A percentile compares a stretch with the other conserved stretches of the same genome.
These are phyloP conservation scores for Mitragyna speciosa DNA, from an alignment of 257 asterid genomes.

Conservation along the genomic window DNA sequence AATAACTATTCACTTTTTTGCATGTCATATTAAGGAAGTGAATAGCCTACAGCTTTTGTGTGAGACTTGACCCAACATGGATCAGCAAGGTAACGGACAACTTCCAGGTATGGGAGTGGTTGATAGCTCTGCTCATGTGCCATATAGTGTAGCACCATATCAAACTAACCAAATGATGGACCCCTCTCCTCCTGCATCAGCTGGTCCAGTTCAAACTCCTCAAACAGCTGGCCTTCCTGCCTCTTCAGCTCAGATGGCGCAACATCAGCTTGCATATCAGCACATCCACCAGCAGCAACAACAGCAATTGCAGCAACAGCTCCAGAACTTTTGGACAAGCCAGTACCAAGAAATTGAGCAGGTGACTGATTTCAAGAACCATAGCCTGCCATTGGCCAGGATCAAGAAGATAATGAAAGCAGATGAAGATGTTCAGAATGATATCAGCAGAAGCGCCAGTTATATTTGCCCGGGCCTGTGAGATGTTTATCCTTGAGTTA, in stretches of 20 bases:
- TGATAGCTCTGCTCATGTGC: constrained; percentile 65
- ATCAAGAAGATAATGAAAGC: constrained; percentile 98
- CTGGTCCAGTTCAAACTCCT: constrained; percentile 61
- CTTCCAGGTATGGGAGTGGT: constrained; percentile 59
- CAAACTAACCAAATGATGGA: constrained; percentile 74
- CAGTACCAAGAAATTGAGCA: constrained; percentile 79
- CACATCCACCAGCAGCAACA: constrained; percentile 96
- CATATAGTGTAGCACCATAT: constrained; percentile 59
- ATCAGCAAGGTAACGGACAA: constrained; percentile 92
- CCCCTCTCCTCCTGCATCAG: constrained; percentile 54
- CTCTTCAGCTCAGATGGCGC: constrained; percentile 80
- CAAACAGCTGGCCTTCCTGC: constrained; percentile 70
- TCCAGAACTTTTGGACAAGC: constrained; percentile 75
- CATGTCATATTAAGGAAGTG: constrained; percentile 9
- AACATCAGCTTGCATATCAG: constrained; percentile 92
- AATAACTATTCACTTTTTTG: neutral
- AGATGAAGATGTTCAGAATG: constrained; percentile 91
- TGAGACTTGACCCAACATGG: constrained; percentile 46
- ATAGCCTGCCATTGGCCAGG: constrained; percentile 90
- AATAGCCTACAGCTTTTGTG: constrained; percentile 12
- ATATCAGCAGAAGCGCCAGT: constrained; percentile 98
- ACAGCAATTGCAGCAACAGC: constrained; percentile 85
- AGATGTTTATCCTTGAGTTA: constrained; percentile 96
- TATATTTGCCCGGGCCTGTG: constrained; percentile 91
- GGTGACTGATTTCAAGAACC: constrained; percentile 85